Conservation (phyloP, 2,329 filamentous ascomycete species). For the Microdochium nivale region DNA sequence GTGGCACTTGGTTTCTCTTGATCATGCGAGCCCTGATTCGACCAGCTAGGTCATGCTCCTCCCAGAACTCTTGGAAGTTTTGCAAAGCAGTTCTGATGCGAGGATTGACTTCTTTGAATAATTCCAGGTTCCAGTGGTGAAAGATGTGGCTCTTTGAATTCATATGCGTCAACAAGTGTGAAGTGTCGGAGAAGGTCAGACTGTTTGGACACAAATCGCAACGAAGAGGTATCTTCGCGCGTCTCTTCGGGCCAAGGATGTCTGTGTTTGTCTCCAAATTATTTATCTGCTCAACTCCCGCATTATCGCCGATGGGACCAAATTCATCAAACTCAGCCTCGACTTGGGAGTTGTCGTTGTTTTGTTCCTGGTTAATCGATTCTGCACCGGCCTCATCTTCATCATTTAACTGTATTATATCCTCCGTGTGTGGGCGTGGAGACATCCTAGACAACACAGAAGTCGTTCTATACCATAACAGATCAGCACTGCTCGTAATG, state of each 20-base stretch:
- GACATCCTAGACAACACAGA: too few species aligned
- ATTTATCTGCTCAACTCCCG: not conserved
- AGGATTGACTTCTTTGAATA: constrained; percentile 57
- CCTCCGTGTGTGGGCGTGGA: too few species aligned
- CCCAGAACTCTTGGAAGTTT: not conserved
- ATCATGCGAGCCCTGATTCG: not conserved
- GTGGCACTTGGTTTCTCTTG: not conserved
- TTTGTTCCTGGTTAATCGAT: too few species aligned
- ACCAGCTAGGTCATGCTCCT: not conserved
- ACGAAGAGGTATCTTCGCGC: constrained; percentile 50
- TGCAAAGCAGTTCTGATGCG: not conserved
- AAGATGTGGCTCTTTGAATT: constrained; percentile 88
- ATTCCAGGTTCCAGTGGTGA: constrained; percentile 71
- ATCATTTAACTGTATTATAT: too few species aligned
- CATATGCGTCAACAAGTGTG: constrained; percentile 86
- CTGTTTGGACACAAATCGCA: constrained; percentile 79
- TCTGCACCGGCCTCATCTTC: too few species aligned
- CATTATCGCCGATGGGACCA: not conserved
- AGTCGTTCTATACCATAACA: too few species aligned
- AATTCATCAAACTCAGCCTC: not conserved
- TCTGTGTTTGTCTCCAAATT: not conserved
- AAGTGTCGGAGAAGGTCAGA: constrained; percentile 80
- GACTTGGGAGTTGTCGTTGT: not conserved
- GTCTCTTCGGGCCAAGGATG: not conserved
- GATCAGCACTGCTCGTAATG: too few species aligned